phyloP scores from a whole-genome alignment of 2,329 filamentous ascomycete genomes.

The Epichloe gansuensis region DNA sequence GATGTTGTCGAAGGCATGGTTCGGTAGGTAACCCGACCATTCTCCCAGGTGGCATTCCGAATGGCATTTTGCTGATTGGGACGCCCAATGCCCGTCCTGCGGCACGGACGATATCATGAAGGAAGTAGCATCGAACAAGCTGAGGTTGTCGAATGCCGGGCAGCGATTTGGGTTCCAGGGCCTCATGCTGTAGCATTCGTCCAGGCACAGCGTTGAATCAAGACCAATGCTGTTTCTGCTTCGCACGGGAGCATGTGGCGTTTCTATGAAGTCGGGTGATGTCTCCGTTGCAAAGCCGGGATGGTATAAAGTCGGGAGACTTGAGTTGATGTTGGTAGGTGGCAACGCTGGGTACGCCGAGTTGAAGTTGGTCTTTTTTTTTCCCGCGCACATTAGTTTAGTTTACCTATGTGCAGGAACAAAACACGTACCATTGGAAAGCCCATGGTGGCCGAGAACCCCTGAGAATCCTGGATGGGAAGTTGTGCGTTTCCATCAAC shows the following conservation, averaged over 20 bases:
- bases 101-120: not conserved
- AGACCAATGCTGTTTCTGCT: too few relatives aligned
- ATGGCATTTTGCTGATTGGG: not conserved
- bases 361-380: not conserved
- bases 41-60: not conserved
- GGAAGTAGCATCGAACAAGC: not conserved
- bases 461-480: not conserved
- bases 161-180: not conserved
- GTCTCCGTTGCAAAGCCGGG: not conserved
- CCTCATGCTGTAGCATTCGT: not conserved
- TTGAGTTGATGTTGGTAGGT: not conserved
- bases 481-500: not conserved
- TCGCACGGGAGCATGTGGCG: not conserved
- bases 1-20: not conserved
- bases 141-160: too few relatives aligned
- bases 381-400: not conserved
- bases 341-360: not conserved
- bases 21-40: not conserved
- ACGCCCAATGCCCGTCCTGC: not conserved
- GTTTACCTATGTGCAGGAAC: not conserved
- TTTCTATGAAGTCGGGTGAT: not conserved
- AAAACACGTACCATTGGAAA: not conserved
- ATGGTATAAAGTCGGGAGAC: not conserved
- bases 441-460: not conserved
- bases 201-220: not conserved